Conservation (phyloP, 495 filamentous ascomycete genomes). For the Achaetomiella virescens region DNA sequence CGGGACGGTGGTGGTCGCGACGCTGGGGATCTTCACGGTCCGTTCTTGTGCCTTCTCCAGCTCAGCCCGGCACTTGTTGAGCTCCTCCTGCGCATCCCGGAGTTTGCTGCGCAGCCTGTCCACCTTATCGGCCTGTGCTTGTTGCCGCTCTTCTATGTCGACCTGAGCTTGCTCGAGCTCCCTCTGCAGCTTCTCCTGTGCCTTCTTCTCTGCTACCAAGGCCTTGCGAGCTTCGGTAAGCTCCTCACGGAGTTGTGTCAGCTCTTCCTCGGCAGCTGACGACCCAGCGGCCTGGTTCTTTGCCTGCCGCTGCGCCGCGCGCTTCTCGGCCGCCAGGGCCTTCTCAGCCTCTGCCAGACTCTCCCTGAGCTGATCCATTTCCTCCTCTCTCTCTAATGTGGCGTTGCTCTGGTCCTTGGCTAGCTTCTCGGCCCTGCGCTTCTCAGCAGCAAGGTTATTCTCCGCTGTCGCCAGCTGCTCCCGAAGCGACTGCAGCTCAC, state of each 20-base stretch:
- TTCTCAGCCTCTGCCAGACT: conserved; percentile 49
- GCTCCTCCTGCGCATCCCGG: conserved; percentile 57
- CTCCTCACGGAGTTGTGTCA: conserved; percentile 35
- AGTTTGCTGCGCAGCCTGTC: conserved; percentile 63
- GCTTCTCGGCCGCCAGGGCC: conserved; percentile 37
- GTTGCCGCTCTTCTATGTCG: conserved; percentile 50
- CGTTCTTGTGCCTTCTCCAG: conserved; percentile 35
- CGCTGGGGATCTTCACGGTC: conserved; percentile 9
- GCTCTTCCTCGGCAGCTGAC: conserved; percentile 22
- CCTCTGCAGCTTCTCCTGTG: conserved; percentile 34
- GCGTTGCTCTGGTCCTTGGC: conserved; percentile 25
- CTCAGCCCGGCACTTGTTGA: conserved; percentile 52
- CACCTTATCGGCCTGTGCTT: conserved; percentile 59
- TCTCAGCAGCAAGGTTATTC: conserved; percentile 34
- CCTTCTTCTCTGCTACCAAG: conserved; percentile 38
- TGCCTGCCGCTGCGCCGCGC: conserved; percentile 48
- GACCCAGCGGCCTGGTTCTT: conserved; percentile 33
- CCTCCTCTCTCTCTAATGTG: conserved; percentile 30
- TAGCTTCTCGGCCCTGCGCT: conserved; percentile 24
- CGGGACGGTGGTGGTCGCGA: conserved; percentile 23
- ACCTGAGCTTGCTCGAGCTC: conserved; percentile 32
- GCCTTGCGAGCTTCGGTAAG: conserved; percentile 32
- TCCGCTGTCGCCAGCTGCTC: conserved; percentile 19
- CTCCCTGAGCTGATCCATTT: conserved; percentile 33
- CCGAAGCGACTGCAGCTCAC: conserved; percentile 29